Percentiles rank a stretch among this genome's conserved stretches.
Evolutionary conservation across 805 yeast genomes (phyloP).

Genomic region (Wilhelminamyces savonicus): DNA sequence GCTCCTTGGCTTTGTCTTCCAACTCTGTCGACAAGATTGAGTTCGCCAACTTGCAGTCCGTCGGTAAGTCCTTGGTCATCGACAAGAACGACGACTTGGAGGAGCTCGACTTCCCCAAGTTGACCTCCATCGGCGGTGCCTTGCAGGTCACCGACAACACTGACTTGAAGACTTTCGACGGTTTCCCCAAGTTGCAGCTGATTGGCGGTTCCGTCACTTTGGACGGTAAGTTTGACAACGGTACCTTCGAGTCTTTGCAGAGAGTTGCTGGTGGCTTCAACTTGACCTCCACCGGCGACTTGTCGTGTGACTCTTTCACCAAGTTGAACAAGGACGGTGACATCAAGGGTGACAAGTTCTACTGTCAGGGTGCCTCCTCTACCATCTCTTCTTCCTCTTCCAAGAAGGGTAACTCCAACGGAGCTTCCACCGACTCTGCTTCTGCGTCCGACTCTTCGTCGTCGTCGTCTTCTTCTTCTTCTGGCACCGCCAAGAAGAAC

Average conservation of each 20-base stretch:
- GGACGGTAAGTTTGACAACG: constrained; percentile 74
- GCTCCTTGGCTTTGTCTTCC: constrained; percentile 75
- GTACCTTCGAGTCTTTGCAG: constrained; percentile 65
- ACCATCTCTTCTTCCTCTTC: constrained; percentile 41
- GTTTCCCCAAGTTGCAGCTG: constrained; percentile 66
- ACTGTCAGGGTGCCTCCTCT: constrained; percentile 57
- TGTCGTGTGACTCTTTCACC: constrained; percentile 77
- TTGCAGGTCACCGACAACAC: constrained; percentile 85
- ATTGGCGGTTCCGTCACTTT: constrained; percentile 87
- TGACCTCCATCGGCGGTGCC: constrained; percentile 86
- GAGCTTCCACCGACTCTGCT: constrained; percentile 24
- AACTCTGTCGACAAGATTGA: constrained; percentile 56
- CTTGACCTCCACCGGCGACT: constrained; percentile 69
- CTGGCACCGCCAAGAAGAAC: constrained; percentile 14
- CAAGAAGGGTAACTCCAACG: constrained; percentile 20
- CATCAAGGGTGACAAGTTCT: constrained; percentile 86
- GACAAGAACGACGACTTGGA: constrained; percentile 68
- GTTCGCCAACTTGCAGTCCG: constrained; percentile 45
- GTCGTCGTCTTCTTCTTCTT: constrained; percentile 10
- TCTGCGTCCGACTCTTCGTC: constrained; percentile 15
- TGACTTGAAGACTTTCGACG: constrained; percentile 54
- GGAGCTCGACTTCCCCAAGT: constrained; percentile 59
- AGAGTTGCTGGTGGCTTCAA: constrained; percentile 90
- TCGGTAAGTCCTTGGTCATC: constrained; percentile 81
- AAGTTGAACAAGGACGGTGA: constrained; percentile 67